Percentiles rank a stretch among this genome's conserved stretches.
Conservation (phyloP, 2,329 filamentous ascomycete species). For the Beauveria caledonica region DNA sequence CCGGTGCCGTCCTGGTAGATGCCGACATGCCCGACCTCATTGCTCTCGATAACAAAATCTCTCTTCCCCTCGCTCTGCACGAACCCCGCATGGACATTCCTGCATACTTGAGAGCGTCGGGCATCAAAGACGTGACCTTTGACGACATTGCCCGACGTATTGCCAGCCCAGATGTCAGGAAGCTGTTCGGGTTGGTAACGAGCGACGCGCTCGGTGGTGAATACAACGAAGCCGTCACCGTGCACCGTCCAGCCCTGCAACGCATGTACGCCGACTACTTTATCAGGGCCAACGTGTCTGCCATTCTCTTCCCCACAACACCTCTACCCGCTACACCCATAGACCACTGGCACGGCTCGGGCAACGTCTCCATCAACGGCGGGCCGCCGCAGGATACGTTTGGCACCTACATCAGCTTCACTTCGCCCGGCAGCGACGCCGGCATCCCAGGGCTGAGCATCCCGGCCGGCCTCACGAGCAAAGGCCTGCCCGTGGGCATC, state of each 20-base stretch:
- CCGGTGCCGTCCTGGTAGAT: slow-evolving; percentile 12
- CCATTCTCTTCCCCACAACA: slow-evolving; percentile 15
- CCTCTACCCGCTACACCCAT: slow-evolving; percentile 14
- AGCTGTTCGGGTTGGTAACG: slow-evolving; percentile 2
- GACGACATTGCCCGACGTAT: slow-evolving; percentile 9
- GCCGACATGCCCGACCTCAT: slow-evolving; percentile 14
- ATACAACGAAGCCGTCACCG: slow-evolving; percentile 12
- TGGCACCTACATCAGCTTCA: slow-evolving; percentile 10
- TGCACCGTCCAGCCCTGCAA: slow-evolving; percentile 14
- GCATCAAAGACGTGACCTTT: background rate
- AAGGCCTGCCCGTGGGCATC: slow-evolving; percentile 13
- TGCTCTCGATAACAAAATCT: slow-evolving; percentile 8
- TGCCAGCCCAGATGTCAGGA: slow-evolving; percentile 12
- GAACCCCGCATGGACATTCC: slow-evolving; percentile 12
- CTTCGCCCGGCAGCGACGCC: slow-evolving; percentile 14
- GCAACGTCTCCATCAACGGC: slow-evolving; percentile 15
- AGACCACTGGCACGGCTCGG: slow-evolving; percentile 11
- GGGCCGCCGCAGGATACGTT: slow-evolving; percentile 13
- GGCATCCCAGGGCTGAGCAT: slow-evolving; percentile 15
- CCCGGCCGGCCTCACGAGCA: slow-evolving; percentile 10
- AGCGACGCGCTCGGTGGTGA: background rate
- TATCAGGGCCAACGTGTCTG: slow-evolving; percentile 5
- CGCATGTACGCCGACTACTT: slow-evolving; percentile 14
- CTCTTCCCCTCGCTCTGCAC: slow-evolving; percentile 8
- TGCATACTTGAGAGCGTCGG: slow-evolving; percentile 11